A percentile compares a stretch with the other conserved stretches of the same genome.
These are phyloP conservation scores for Tricholoma hemisulphureum DNA, from an alignment of 768 basidiomycete genomes.

Conservation along the genomic window DNA sequence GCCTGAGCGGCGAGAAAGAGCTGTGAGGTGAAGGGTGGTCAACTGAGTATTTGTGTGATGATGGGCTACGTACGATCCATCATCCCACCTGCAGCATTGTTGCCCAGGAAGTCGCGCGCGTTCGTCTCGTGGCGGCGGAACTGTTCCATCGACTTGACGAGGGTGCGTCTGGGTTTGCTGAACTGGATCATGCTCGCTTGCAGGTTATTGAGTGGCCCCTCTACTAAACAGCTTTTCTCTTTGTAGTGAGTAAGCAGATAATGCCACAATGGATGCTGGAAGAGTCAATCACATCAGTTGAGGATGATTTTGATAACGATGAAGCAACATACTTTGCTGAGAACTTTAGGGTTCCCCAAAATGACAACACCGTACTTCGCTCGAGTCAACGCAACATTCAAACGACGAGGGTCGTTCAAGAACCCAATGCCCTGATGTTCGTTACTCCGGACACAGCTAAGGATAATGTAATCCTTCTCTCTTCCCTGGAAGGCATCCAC, in stretches of 20 bases:
- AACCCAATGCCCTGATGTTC: constrained; percentile 99
- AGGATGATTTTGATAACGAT: background rate
- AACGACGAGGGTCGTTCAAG: constrained; percentile 92
- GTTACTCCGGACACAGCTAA: constrained; percentile 96
- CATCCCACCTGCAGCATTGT: constrained; percentile 40
- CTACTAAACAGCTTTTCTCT: constrained; percentile 90
- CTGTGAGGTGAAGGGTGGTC: constrained; percentile 16
- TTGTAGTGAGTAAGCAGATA: constrained; percentile 98
- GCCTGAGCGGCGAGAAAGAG: constrained; percentile 68
- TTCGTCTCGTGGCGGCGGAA: constrained; percentile 92
- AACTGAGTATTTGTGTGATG: constrained; percentile 1
- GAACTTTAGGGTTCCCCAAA: constrained; percentile 98
- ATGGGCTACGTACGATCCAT: constrained; percentile 48
- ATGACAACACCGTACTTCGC: constrained; percentile 99
- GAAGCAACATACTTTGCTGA: constrained; percentile 79
- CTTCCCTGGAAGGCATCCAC: constrained; percentile 99
- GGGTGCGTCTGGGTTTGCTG: constrained; percentile 90
- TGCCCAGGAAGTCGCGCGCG: constrained; percentile 70
- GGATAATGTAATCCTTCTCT: constrained; percentile 99
- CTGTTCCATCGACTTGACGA: constrained; percentile 87
- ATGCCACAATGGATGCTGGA: constrained; percentile 96
- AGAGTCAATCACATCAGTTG: constrained; percentile 10
- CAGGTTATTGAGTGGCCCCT: constrained; percentile 93
- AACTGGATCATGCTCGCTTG: constrained; percentile 99
- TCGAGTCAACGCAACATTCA: constrained; percentile 95